Conservation (phyloP, 352 stramenopile species). For the Phytophthora cactorum region DNA sequence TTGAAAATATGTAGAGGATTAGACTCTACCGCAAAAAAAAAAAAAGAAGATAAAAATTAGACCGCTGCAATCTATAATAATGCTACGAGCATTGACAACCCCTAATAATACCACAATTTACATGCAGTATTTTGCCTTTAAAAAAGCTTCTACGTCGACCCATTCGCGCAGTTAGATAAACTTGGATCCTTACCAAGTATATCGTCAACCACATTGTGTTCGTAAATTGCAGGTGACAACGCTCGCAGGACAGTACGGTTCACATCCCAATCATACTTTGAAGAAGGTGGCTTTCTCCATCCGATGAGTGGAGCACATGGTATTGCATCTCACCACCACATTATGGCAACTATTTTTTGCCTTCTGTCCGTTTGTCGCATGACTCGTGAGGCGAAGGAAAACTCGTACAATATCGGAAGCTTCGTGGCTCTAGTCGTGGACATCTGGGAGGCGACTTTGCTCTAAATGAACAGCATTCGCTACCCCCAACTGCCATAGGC, state of each 20-base stretch:
- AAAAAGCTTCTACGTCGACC: too few species aligned
- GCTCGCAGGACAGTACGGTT: too few species aligned
- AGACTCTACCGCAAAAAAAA: too few species aligned
- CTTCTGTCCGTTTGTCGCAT: slow-evolving; percentile 15
- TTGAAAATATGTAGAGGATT: slow-evolving; percentile 17
- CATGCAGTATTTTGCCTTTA: too few species aligned
- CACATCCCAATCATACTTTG: too few species aligned
- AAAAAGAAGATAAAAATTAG: too few species aligned
- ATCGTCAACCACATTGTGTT: not conserved
- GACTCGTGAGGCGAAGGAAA: not conserved
- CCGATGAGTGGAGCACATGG: slow-evolving; percentile 8
- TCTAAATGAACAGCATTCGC: not conserved
- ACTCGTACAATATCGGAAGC: not conserved
- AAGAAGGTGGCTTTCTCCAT: too few species aligned
- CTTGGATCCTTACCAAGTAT: too few species aligned
- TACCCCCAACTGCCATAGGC: slow-evolving; percentile 10
- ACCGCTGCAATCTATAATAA: too few species aligned
- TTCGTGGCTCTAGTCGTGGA: slow-evolving; percentile 3
- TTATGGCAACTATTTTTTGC: slow-evolving; percentile 1
- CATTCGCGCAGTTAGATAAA: too few species aligned
- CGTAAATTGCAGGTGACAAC: not conserved
- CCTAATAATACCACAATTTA: too few species aligned
- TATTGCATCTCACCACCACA: not conserved
- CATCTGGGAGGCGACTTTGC: slow-evolving; percentile 9
- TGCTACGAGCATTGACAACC: too few species aligned